phyloP scores from a whole-genome alignment of 805 yeast species.

The Wickerhamiella domercqiae region DNA sequence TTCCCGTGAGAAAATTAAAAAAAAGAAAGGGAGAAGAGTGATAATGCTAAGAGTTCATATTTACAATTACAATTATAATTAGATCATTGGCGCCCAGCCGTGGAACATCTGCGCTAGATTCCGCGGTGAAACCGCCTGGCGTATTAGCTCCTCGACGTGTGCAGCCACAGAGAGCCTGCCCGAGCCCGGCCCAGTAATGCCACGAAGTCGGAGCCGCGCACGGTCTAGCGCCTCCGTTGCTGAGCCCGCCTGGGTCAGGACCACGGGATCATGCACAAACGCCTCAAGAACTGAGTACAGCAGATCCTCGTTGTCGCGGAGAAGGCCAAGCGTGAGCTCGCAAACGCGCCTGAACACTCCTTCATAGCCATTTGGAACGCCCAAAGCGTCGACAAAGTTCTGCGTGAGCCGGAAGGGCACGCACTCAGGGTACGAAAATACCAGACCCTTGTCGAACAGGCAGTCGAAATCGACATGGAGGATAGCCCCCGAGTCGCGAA shows the following conservation, averaged over 20 bases:
- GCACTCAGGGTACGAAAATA: slow-evolving; percentile 66
- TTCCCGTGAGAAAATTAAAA: background rate
- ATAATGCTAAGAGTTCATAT: too few relatives aligned
- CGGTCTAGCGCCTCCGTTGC: slow-evolving; percentile 43
- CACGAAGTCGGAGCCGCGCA: slow-evolving; percentile 68
- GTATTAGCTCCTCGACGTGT: slow-evolving; percentile 78
- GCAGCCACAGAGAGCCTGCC: slow-evolving; percentile 82
- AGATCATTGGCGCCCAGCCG: slow-evolving; percentile 80
- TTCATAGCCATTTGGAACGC: slow-evolving; percentile 64
- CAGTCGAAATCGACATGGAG: slow-evolving; percentile 96
- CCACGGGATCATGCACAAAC: slow-evolving; percentile 79
- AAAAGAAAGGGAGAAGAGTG: background rate
- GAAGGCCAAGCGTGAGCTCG: slow-evolving; percentile 61
- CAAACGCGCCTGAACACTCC: slow-evolving; percentile 77
- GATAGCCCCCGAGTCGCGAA: slow-evolving; percentile 59
- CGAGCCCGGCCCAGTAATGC: slow-evolving; percentile 67
- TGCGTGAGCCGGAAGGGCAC: slow-evolving; percentile 89
- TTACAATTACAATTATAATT: too few relatives aligned
- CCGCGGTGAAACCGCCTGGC: slow-evolving; percentile 59
- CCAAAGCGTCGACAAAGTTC: slow-evolving; percentile 79
- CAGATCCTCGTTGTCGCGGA: slow-evolving; percentile 67
- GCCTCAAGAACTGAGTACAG: slow-evolving; percentile 85
- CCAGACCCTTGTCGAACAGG: slow-evolving; percentile 62
- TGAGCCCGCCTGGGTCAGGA: slow-evolving; percentile 32
- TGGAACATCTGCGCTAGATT: slow-evolving; percentile 74